These are phyloP conservation scores for Nevesoporus exiguus DNA, from an alignment of 768 basidiomycete genomes.

Conservation along the genomic window DNA sequence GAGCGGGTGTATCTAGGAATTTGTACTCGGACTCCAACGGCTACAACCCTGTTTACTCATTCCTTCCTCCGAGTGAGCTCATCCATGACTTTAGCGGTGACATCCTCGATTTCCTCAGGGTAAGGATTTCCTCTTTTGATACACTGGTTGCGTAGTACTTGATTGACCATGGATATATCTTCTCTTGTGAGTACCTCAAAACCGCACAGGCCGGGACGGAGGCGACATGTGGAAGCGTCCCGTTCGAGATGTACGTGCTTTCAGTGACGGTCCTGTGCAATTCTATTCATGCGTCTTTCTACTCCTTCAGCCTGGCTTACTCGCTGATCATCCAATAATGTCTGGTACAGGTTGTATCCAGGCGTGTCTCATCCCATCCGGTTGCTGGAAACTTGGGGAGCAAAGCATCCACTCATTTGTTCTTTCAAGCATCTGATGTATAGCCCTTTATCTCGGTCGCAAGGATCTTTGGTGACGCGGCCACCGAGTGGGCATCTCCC, in stretches of 20 bases:
- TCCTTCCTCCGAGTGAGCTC: conserved; percentile 37
- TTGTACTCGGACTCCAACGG: conserved; percentile 54
- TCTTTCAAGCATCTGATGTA: not conserved
- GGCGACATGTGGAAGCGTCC: conserved; percentile 55
- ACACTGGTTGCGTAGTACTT: conserved; percentile 43
- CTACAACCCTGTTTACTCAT: conserved; percentile 49
- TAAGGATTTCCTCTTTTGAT: conserved; percentile 16
- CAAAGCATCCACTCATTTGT: not conserved
- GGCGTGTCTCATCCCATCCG: not conserved
- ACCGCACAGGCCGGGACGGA: conserved; percentile 64
- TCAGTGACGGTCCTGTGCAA: not conserved
- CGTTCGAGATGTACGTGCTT: conserved; percentile 47
- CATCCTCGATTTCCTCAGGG: conserved; percentile 50
- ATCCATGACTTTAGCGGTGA: conserved; percentile 54
- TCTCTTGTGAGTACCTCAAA: conserved; percentile 51
- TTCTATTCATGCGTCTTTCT: not conserved
- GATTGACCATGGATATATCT: conserved; percentile 42
- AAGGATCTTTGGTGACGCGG: not conserved
- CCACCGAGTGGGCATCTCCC: no score
- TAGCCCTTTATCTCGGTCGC: not conserved
- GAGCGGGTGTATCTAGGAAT: conserved; percentile 37
- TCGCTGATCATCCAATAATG: conserved; percentile 43
- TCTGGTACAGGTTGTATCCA: no score
- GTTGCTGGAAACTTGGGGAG: not conserved
- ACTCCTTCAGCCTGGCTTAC: conserved; percentile 39